Percentiles rank a stretch among this genome's conserved stretches.
Evolutionary conservation across 148 eudicot species (phyloP).

Genomic region (Oxyria digyna): DNA sequence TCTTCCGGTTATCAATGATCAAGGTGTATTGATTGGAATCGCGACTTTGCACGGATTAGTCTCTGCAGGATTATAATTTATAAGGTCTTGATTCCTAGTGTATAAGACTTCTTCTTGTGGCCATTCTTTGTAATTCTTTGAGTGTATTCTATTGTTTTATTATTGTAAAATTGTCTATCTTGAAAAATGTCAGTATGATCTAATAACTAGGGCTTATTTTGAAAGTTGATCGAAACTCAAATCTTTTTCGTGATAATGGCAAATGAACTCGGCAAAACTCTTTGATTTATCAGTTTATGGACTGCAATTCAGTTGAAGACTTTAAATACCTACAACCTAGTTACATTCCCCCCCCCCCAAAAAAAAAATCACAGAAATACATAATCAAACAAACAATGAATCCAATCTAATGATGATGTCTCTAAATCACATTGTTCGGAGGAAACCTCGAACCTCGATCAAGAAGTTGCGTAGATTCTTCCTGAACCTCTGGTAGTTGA

Average conservation of each 20-base stretch:
- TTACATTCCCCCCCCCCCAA: background rate
- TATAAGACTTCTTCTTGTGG: background rate
- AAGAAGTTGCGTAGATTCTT: constrained; percentile 73
- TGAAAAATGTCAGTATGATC: no score
- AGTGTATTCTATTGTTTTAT: background rate
- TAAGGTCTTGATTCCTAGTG: background rate
- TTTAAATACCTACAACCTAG: no score
- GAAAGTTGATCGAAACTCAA: background rate
- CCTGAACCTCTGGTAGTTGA: constrained; percentile 75
- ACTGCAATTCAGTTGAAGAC: background rate
- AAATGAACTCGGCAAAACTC: background rate
- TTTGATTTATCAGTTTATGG: background rate
- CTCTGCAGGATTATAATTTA: constrained; percentile 48
- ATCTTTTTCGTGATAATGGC: background rate
- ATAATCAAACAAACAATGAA: background rate
- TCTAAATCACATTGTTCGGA: constrained; percentile 49
- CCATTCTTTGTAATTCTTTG: constrained; percentile 6
- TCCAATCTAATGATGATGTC: background rate
- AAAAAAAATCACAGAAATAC: background rate
- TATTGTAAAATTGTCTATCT: background rate
- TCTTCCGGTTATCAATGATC: constrained; percentile 58
- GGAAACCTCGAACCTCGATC: constrained; percentile 80
- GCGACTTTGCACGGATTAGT: constrained; percentile 87
- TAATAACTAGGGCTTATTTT: background rate
- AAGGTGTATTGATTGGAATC: constrained; percentile 60